A percentile compares a stretch with the other conserved stretches of the same genome.
Evolutionary conservation across 805 yeast genomes (phyloP).

Genomic region (Aciculoconidium aculeatum): DNA sequence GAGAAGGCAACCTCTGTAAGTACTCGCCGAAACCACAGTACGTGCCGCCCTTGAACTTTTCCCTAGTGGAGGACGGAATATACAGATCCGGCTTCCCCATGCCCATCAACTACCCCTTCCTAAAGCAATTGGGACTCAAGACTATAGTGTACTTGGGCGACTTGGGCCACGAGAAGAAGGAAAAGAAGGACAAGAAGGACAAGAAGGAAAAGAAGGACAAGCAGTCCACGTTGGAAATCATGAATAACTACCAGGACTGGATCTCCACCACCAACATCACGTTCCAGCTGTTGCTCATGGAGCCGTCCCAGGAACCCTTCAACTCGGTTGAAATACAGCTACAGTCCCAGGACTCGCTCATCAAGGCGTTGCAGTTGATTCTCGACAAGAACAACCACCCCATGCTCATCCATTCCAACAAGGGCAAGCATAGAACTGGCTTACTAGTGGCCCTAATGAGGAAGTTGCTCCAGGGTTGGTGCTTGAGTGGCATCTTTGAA

Average conservation of each 20-base stretch:
- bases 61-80: conserved; percentile 80
- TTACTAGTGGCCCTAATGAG: conserved; percentile 89
- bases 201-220: conserved; percentile 27
- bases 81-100: conserved; percentile 94
- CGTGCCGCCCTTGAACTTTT: conserved; percentile 90
- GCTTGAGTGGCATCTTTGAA: conserved; percentile 85
- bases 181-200: conserved; percentile 11
- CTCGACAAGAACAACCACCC: conserved; percentile 73
- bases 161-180: conserved; percentile 25
- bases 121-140: conserved; percentile 59
- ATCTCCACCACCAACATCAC: conserved; percentile 45
- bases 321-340: conserved; percentile 44
- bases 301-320: conserved; percentile 72
- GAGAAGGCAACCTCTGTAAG: neutral
- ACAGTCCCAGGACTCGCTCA: conserved; percentile 43
- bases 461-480: conserved; percentile 86
- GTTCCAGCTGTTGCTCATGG: conserved; percentile 58
- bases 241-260: conserved; percentile 64
- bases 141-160: conserved; percentile 86
- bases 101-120: conserved; percentile 75
- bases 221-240: conserved; percentile 48
- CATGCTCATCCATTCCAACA: conserved; percentile 83
- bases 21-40: conserved; percentile 15
- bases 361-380: conserved; percentile 50
- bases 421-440: conserved; percentile 96